phyloP scores from a whole-genome alignment of 1,284 basidiomycete genomes.

The Ganoderma sinense region DNA sequence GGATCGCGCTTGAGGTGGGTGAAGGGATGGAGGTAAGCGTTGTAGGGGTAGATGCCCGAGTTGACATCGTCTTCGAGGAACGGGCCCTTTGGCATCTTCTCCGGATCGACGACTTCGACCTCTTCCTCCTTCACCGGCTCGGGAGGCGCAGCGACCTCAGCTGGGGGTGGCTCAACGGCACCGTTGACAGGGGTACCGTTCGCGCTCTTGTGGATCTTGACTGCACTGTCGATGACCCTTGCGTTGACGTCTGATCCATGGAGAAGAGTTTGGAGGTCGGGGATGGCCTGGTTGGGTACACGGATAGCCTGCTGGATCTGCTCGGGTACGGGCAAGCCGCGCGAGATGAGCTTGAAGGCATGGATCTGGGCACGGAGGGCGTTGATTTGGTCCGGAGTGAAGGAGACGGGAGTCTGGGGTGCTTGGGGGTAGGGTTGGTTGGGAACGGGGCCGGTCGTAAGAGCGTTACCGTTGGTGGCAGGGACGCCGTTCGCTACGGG shows the following conservation, averaged over 20 bases:
- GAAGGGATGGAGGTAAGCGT: conserved; percentile 91
- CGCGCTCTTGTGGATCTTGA: conserved; percentile 77
- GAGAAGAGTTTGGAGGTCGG: conserved; percentile 71
- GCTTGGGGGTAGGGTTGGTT: conserved; percentile 41
- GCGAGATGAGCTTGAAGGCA: conserved; percentile 86
- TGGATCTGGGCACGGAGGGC: conserved; percentile 90
- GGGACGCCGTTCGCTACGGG: conserved; percentile 39
- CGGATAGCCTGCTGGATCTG: conserved; percentile 82
- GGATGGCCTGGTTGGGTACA: conserved; percentile 62
- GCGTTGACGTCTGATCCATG: conserved; percentile 65
- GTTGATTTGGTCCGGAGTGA: conserved; percentile 86
- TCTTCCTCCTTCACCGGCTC: conserved; percentile 33
- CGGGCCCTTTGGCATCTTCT: conserved; percentile 69
- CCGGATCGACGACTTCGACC: conserved; percentile 36
- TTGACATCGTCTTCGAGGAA: conserved; percentile 84
- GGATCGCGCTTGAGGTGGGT: conserved; percentile 74
- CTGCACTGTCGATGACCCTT: conserved; percentile 78
- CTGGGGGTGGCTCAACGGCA: conserved; percentile 10
- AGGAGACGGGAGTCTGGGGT: conserved; percentile 73
- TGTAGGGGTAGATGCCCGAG: conserved; percentile 94
- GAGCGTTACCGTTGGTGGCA: conserved; percentile 35
- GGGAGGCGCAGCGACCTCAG: conserved; percentile 8
- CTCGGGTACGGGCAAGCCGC: conserved; percentile 84
- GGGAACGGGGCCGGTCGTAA: conserved; percentile 40
- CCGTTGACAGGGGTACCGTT: conserved; percentile 31